These are phyloP conservation scores for Oldenlandia corymbosa DNA, from an alignment of 257 asterid species.

Conservation along the genomic window DNA sequence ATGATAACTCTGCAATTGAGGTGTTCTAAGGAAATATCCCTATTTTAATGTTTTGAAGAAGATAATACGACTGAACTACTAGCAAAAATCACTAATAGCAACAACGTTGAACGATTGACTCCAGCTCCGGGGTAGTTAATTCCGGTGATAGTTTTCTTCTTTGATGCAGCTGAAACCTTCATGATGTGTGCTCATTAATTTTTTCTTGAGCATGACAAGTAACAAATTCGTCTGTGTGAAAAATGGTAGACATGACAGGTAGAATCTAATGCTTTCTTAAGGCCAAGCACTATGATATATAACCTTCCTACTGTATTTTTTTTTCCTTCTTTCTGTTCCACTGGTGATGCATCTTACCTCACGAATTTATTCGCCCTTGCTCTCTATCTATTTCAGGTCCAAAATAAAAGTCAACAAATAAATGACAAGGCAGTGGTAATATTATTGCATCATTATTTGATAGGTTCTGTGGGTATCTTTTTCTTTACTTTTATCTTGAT, in stretches of 20 bases:
- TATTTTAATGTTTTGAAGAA: too few relatives aligned
- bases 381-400: too few relatives aligned
- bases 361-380: too few relatives aligned
- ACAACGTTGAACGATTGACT: too few relatives aligned
- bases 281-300: not conserved
- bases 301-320: slow-evolving; percentile 10
- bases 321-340: too few relatives aligned
- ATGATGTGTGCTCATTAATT: too few relatives aligned
- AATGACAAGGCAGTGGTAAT: slow-evolving; percentile 84
- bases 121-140: too few relatives aligned
- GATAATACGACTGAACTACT: too few relatives aligned
- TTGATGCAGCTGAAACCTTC: too few relatives aligned
- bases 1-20: not conserved
- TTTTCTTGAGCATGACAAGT: not conserved
- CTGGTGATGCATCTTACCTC: too few relatives aligned
- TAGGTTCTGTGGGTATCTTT: not conserved
- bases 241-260: not conserved
- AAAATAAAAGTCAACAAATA: slow-evolving; percentile 73
- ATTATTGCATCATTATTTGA: slow-evolving; percentile 19
- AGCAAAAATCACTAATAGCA: too few relatives aligned
- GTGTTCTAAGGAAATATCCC: not conserved
- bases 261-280: not conserved
- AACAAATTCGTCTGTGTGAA: not conserved
- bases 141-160: too few relatives aligned
- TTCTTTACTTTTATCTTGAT: not conserved